These are phyloP conservation scores for Galeopsis tetrahit DNA, from an alignment of 257 asterid species.

Conservation along the genomic window DNA sequence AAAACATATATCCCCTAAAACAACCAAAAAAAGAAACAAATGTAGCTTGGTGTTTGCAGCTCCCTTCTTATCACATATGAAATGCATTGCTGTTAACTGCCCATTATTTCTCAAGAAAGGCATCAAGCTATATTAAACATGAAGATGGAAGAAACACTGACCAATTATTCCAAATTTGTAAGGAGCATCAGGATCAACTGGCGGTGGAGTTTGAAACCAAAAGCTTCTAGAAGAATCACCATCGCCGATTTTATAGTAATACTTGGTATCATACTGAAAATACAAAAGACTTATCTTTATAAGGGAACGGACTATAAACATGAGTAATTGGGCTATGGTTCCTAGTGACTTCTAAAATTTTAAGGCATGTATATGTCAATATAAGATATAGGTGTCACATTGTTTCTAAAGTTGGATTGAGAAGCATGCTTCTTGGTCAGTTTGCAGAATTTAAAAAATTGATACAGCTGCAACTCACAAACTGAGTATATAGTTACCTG, in stretches of 20 bases:
- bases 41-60: conserved; percentile 1
- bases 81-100: conserved; percentile 21
- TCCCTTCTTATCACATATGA: not conserved
- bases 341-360: not conserved
- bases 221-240: conserved; percentile 78
- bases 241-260: conserved; percentile 78
- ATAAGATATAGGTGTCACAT: not conserved
- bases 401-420: conserved; percentile 7
- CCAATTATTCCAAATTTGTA: conserved; percentile 88
- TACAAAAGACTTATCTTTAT: conserved; percentile 28
- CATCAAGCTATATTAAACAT: conserved; percentile 6
- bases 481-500: conserved; percentile 51
- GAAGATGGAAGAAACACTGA: conserved; percentile 40
- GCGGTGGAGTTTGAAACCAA: conserved; percentile 86
- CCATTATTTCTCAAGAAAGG: not conserved
- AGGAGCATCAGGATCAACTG: conserved; percentile 72
- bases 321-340: conserved; percentile 8
- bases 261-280: conserved; percentile 72
- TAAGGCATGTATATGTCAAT: conserved; percentile 14
- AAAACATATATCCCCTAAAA: not conserved
- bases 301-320: conserved; percentile 17
- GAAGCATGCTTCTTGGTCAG: conserved; percentile 6
- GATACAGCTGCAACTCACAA: conserved; percentile 4
- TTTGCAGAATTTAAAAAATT: not conserved
- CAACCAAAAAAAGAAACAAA: not conserved